These are phyloP conservation scores for Pseudotsuga menziesii DNA, from an alignment of 75 land plant species.

Conservation along the genomic window DNA sequence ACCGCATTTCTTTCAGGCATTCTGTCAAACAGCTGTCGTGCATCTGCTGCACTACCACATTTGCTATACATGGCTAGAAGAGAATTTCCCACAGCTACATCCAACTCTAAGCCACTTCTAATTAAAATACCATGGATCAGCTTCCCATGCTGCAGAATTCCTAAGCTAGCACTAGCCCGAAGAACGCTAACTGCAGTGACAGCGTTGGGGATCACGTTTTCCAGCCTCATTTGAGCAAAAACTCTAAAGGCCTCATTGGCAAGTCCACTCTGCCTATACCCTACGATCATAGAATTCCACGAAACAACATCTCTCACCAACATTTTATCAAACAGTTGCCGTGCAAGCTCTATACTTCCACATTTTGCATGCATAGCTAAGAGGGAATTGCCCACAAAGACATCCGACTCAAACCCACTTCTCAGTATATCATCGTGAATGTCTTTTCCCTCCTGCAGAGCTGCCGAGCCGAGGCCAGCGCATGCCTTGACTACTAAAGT, in stretches of 20 bases:
- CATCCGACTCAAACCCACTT: constrained; percentile 3
- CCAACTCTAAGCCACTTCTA: not conserved
- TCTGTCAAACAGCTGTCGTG: constrained; percentile 15
- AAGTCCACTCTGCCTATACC: constrained; percentile 2
- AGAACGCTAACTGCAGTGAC: constrained; percentile 12
- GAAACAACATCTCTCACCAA: constrained; percentile 12
- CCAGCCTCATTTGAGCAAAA: constrained; percentile 11
- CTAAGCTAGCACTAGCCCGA: constrained; percentile 12
- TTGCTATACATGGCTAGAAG: constrained; percentile 29
- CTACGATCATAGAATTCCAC: constrained; percentile 16
- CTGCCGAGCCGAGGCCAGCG: constrained; percentile 37
- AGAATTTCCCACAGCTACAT: constrained; percentile 4
- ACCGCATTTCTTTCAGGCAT: constrained; percentile 12
- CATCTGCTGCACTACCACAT: constrained; percentile 15
- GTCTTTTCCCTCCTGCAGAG: not conserved
- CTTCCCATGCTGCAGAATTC: constrained; percentile 4
- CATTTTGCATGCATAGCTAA: constrained; percentile 18
- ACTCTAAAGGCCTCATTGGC: constrained; percentile 13
- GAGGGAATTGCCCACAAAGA: constrained; percentile 13
- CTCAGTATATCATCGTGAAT: not conserved
- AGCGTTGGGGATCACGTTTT: constrained; percentile 7
- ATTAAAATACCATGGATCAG: constrained; percentile 9
- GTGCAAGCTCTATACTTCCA: constrained; percentile 10
- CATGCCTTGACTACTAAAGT: constrained; percentile 48
- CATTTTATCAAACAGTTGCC: constrained; percentile 15